These are phyloP conservation scores for Populus hybrid DNA, from an alignment of 441 rosid species.

Conservation along the genomic window DNA sequence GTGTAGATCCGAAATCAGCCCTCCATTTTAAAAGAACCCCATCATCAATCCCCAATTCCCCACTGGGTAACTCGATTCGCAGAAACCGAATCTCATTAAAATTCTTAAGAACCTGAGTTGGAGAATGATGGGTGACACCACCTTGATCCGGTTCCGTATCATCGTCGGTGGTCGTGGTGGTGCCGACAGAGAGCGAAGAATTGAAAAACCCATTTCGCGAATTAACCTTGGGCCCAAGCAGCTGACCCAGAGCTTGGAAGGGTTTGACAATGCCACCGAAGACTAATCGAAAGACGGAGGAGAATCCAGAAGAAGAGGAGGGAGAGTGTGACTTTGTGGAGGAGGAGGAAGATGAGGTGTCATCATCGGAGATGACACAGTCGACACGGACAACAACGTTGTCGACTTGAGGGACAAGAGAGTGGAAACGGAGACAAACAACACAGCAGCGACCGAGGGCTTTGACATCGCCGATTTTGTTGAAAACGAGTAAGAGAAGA, in stretches of 20 bases:
- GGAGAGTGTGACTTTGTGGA: slow-evolving; percentile 42
- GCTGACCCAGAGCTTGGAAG: slow-evolving; percentile 59
- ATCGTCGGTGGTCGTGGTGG: slow-evolving; percentile 26
- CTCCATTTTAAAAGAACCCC: slow-evolving; percentile 78
- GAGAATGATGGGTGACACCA: slow-evolving; percentile 92
- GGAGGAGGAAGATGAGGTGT: slow-evolving; percentile 38
- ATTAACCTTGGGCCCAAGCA: slow-evolving; percentile 41
- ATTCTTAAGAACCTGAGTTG: slow-evolving; percentile 80
- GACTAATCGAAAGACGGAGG: slow-evolving; percentile 47
- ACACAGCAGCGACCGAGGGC: slow-evolving; percentile 85
- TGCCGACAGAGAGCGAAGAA: slow-evolving; percentile 44
- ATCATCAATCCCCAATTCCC: slow-evolving; percentile 76
- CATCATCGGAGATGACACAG: slow-evolving; percentile 87
- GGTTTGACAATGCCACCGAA: slow-evolving; percentile 69
- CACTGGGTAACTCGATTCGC: slow-evolving; percentile 75
- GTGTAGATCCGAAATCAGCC: slow-evolving; percentile 90
- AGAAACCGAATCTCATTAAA: slow-evolving; percentile 73
- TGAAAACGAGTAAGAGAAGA: slow-evolving; percentile 66
- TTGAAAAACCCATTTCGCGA: slow-evolving; percentile 9
- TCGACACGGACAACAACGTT: slow-evolving; percentile 89
- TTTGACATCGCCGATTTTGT: slow-evolving; percentile 77
- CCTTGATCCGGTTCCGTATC: slow-evolving; percentile 62
- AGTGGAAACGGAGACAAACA: slow-evolving; percentile 71
- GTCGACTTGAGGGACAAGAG: slow-evolving; percentile 73
- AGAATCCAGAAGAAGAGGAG: slow-evolving; percentile 26